A percentile compares a stretch with the other conserved stretches of the same genome.
Conservation (phyloP, 805 yeast genomes). For the Starmerella vaccinii region DNA sequence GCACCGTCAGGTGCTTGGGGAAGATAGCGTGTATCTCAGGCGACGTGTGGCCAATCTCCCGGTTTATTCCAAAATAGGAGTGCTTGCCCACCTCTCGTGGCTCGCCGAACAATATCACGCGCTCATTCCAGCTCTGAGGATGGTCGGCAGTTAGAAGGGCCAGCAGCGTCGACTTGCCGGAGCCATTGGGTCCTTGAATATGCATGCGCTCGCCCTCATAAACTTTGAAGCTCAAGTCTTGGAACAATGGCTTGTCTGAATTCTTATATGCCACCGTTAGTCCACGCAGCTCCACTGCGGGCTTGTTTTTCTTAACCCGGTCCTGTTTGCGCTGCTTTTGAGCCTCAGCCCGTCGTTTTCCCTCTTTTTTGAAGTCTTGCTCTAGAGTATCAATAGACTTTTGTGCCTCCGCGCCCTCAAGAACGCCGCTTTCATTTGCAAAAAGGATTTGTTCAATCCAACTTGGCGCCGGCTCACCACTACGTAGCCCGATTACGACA, state of each 20-base stretch:
- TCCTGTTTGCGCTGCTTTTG: background rate
- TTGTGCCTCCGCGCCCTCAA: constrained; percentile 9
- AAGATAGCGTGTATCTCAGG: constrained; percentile 91
- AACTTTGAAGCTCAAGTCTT: constrained; percentile 56
- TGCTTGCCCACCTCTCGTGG: constrained; percentile 64
- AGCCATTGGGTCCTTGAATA: constrained; percentile 77
- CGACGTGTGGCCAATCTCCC: constrained; percentile 71
- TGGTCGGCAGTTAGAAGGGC: constrained; percentile 86
- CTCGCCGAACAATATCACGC: constrained; percentile 51
- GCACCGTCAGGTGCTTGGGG: constrained; percentile 45
- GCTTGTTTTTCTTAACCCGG: background rate
- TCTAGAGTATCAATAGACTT: background rate
- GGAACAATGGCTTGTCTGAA: constrained; percentile 40
- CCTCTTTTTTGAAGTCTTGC: constrained; percentile 1
- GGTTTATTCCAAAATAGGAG: constrained; percentile 69
- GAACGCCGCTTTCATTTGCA: constrained; percentile 44
- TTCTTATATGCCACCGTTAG: constrained; percentile 61
- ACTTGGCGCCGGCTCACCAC: constrained; percentile 62
- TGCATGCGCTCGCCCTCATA: constrained; percentile 76
- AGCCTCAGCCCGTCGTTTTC: background rate
- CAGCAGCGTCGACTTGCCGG: constrained; percentile 83
- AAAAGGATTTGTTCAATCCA: constrained; percentile 58
- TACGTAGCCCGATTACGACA: constrained; percentile 63
- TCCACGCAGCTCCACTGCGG: constrained; percentile 44
- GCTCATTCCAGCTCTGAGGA: constrained; percentile 87